Percentiles rank a stretch among this genome's conserved stretches.
These are phyloP conservation scores for Paecilomyces variotii DNA, from an alignment of 2,329 filamentous ascomycete species.

Conservation along the genomic window DNA sequence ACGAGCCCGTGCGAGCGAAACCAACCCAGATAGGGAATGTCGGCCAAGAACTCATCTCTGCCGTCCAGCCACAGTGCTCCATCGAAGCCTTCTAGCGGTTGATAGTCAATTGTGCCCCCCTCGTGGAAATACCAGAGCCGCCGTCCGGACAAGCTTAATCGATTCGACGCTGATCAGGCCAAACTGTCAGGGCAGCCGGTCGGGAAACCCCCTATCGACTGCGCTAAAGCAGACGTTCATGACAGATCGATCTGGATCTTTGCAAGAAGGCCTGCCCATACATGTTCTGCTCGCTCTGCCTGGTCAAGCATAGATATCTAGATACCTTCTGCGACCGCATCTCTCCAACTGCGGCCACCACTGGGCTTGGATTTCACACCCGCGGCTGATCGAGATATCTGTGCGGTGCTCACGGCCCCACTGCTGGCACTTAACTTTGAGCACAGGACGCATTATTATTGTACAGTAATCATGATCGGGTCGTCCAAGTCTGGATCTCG, in stretches of 20 bases:
- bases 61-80: background rate
- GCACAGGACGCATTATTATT: background rate
- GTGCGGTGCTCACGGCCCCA: background rate
- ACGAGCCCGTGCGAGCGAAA: background rate
- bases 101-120: background rate
- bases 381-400: background rate
- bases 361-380: background rate
- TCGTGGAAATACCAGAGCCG: constrained; percentile 1
- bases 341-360: background rate
- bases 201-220: background rate
- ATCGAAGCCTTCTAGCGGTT: background rate
- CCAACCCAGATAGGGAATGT: constrained; percentile 1
- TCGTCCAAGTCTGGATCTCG: background rate
- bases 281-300: no score
- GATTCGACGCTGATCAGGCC: background rate
- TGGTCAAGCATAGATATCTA: background rate
- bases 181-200: background rate
- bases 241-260: background rate
- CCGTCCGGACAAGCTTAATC: constrained; percentile 1
- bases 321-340: background rate
- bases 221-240: background rate
- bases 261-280: background rate
- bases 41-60: background rate
- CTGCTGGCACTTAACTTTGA: background rate
- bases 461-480: background rate